Percentiles rank a stretch among this genome's conserved stretches.
Conservation (phyloP, 495 filamentous ascomycete genomes). For the Xylaria castorea region DNA sequence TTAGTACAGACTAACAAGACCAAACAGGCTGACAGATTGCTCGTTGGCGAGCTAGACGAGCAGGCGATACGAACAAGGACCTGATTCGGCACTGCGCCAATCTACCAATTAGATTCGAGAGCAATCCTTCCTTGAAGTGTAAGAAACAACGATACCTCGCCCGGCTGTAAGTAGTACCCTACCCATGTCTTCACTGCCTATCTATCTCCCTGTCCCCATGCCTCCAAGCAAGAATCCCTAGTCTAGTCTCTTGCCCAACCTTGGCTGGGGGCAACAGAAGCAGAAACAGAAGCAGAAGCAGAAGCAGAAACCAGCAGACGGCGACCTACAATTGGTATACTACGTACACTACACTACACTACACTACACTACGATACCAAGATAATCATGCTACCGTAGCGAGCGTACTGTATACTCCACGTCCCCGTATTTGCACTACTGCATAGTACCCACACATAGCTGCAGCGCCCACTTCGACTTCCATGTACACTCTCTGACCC, state of each 20-base stretch:
- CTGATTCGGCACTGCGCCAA: conserved; percentile 34
- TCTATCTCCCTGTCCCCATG: not conserved
- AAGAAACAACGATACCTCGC: not conserved
- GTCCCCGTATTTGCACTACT: not conserved
- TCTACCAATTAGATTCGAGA: conserved; percentile 43
- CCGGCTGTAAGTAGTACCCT: conserved; percentile 5
- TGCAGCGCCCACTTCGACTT: not conserved
- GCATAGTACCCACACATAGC: not conserved
- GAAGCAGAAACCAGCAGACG: not conserved
- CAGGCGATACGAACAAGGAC: conserved; percentile 24
- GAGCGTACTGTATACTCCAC: conserved; percentile 3
- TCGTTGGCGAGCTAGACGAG: conserved; percentile 20
- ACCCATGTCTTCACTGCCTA: not conserved
- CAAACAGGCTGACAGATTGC: conserved; percentile 13
- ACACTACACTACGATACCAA: not conserved
- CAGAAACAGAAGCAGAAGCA: not conserved
- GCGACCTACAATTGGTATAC: not conserved
- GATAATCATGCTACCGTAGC: not conserved
- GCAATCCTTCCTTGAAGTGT: conserved; percentile 32
- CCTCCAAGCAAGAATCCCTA: not conserved
- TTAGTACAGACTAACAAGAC: not conserved
- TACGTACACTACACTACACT: not conserved
- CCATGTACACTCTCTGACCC: not conserved
- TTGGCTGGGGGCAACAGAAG: not conserved
- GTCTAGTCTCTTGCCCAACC: not conserved